Conservation (phyloP, 2,329 filamentous ascomycete species). For the Aspergillus fijiensis region DNA sequence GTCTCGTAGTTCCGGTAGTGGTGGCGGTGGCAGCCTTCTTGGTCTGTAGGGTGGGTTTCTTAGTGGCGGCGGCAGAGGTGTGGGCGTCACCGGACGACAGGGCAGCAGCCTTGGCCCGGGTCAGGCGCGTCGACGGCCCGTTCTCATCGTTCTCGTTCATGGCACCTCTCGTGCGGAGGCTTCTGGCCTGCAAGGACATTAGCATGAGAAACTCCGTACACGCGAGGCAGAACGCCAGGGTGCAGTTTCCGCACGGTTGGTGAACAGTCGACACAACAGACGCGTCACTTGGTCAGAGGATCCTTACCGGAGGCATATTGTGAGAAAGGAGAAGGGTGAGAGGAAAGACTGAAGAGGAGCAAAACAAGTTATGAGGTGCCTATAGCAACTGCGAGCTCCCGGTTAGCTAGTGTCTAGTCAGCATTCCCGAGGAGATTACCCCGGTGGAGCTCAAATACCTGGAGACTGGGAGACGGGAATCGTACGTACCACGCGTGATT, state of each 20-base stretch:
- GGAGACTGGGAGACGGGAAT: conserved; percentile 22
- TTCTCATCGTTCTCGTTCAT: conserved; percentile 97
- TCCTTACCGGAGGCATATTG: conserved; percentile 60
- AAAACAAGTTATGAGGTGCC: conserved; percentile 22
- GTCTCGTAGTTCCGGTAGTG: conserved; percentile 58
- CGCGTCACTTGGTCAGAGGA: conserved; percentile 15
- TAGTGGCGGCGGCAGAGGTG: conserved; percentile 61
- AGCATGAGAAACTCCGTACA: conserved; percentile 27
- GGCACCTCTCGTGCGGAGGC: conserved; percentile 69
- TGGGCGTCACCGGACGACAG: conserved; percentile 46
- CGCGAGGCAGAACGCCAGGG: neutral
- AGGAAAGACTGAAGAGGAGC: conserved; percentile 22
- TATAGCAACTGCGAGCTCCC: conserved; percentile 28
- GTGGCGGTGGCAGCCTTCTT: conserved; percentile 61
- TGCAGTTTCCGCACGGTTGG: neutral
- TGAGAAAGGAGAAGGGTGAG: conserved; percentile 29
- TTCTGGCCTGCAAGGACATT: conserved; percentile 61
- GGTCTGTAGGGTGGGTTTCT: conserved; percentile 62
- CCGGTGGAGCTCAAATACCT: conserved; percentile 37
- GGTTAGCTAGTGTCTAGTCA: conserved; percentile 28
- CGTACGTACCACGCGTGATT: conserved; percentile 42
- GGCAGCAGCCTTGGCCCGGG: conserved; percentile 85
- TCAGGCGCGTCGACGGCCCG: conserved; percentile 74
- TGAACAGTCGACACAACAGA: conserved; percentile 6
- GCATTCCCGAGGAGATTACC: conserved; percentile 37